phyloP scores from a whole-genome alignment of 2,329 filamentous ascomycete species.

The Fusarium metavorans region DNA sequence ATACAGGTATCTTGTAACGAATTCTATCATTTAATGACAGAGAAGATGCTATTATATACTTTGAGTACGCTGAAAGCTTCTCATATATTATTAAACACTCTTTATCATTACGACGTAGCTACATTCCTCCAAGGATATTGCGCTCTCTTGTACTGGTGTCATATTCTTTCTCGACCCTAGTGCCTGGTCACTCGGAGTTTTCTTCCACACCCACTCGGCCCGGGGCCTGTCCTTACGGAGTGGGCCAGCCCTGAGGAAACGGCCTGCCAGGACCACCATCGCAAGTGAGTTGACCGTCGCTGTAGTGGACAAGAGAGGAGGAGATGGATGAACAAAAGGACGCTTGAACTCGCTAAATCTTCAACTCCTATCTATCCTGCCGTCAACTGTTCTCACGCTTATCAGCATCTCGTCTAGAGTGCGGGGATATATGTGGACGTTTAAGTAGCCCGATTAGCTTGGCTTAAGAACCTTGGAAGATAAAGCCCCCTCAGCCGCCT shows the following conservation, averaged over 20 bases:
- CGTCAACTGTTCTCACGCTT: neutral
- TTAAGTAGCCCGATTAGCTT: neutral
- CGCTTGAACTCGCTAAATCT: neutral
- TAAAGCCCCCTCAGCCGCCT: neutral
- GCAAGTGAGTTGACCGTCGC: neutral
- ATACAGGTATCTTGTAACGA: neutral
- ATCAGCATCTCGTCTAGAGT: neutral
- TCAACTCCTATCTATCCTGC: neutral
- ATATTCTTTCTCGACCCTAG: neutral
- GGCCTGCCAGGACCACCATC: neutral
- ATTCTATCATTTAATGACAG: neutral
- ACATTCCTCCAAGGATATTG: neutral
- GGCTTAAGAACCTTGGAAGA: neutral
- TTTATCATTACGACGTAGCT: neutral
- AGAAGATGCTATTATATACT: neutral
- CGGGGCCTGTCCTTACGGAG: constrained; percentile 2
- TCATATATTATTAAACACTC: neutral
- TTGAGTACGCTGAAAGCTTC: neutral
- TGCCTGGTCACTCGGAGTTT: constrained; percentile 35
- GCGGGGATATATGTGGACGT: neutral
- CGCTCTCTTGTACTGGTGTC: neutral
- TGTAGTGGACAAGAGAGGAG: neutral
- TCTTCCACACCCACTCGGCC: constrained; percentile 32
- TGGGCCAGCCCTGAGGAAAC: constrained; percentile 20
- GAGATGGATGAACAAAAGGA: neutral